Evolutionary conservation across 495 filamentous ascomycete genomes (phyloP).

Genomic region (Aspergillus ostianus): DNA sequence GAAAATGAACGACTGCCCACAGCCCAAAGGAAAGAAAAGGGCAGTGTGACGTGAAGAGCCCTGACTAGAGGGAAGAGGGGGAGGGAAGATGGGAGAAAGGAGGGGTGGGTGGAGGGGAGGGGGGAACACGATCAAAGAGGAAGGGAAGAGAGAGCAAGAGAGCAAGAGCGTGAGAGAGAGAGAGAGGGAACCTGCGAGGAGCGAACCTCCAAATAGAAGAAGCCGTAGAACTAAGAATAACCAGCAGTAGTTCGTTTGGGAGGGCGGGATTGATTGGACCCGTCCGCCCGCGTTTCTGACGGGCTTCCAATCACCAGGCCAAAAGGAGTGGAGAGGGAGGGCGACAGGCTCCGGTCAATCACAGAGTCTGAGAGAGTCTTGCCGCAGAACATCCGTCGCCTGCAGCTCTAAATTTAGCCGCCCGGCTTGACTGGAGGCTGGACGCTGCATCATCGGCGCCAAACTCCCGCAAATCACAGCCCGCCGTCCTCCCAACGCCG

Average conservation of each 20-base stretch:
- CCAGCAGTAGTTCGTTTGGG: conserved; percentile 19
- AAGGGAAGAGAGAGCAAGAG: conserved; percentile 29
- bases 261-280: conserved; percentile 20
- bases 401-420: conserved; percentile 47
- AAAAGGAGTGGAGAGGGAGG: conserved; percentile 8
- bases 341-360: conserved; percentile 15
- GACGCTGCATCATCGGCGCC: conserved; percentile 35
- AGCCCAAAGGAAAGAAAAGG: conserved; percentile 24
- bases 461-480: conserved; percentile 38
- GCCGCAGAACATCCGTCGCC: conserved; percentile 22
- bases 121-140: conserved; percentile 14
- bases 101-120: conserved; percentile 17
- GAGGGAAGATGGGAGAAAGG: conserved; percentile 16
- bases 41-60: conserved; percentile 22
- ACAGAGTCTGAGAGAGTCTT: no score
- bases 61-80: conserved; percentile 20
- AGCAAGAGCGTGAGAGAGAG: conserved; percentile 11
- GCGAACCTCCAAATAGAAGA: background rate
- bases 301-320: conserved; percentile 16
- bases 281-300: conserved; percentile 23
- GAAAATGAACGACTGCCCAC: conserved; percentile 29
- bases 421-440: conserved; percentile 28
- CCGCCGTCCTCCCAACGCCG: conserved; percentile 21
- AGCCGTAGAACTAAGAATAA: conserved; percentile 17
- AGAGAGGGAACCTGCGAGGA: conserved; percentile 20